A percentile compares a stretch with the other conserved stretches of the same genome.
Evolutionary conservation across 2,329 filamentous ascomycete species (phyloP).

Genomic region (Myriosclerotinia curreyana): DNA sequence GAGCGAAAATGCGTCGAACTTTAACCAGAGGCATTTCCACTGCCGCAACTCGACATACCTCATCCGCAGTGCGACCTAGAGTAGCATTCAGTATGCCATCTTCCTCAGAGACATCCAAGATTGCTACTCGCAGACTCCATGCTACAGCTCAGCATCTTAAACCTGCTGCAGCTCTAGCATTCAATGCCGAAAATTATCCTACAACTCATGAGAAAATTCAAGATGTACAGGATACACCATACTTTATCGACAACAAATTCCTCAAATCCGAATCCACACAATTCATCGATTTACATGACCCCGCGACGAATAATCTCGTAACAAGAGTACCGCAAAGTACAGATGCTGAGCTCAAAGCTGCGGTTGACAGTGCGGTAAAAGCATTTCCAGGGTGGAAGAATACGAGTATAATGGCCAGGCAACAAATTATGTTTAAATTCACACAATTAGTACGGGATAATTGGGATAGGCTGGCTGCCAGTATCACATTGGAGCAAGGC

Average conservation of each 20-base stretch:
- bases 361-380: conserved; percentile 70
- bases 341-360: conserved; percentile 70
- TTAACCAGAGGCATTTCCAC: conserved; percentile 35
- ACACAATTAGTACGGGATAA: conserved; percentile 76
- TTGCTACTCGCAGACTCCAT: conserved; percentile 53
- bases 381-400: conserved; percentile 72
- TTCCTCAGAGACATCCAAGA: conserved; percentile 31
- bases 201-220: conserved; percentile 69
- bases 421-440: conserved; percentile 87
- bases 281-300: conserved; percentile 79
- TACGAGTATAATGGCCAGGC: conserved; percentile 69
- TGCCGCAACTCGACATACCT: conserved; percentile 26
- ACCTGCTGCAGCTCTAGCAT: conserved; percentile 52
- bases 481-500: conserved; percentile 83
- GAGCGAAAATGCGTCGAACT: conserved; percentile 37
- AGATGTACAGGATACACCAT: conserved; percentile 67
- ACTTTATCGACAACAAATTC: conserved; percentile 81
- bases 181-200: conserved; percentile 61
- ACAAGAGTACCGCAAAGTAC: conserved; percentile 82
- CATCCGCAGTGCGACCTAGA: conserved; percentile 28
- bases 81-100: conserved; percentile 35
- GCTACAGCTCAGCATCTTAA: conserved; percentile 55
- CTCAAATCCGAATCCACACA: conserved; percentile 62
- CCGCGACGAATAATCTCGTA: conserved; percentile 80
- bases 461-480: conserved; percentile 80